Conservation (phyloP, 192 early-diverging fungal species). For the Coemansia sp. region DNA sequence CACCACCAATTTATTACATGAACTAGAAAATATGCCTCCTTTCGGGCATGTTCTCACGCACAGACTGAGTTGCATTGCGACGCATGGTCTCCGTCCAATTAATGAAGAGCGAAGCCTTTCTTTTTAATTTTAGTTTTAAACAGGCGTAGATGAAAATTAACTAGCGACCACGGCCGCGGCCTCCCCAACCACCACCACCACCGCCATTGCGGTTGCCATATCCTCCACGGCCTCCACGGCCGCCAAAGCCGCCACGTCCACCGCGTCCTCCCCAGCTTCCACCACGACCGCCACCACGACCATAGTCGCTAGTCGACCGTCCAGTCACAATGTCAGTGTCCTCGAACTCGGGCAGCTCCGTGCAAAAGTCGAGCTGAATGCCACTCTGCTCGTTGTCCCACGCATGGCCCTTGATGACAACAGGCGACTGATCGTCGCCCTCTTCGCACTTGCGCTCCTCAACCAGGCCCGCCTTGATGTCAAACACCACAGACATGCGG, state of each 20-base stretch:
- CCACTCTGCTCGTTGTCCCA: slow-evolving; percentile 64
- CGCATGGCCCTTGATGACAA: slow-evolving; percentile 63
- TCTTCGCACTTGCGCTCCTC: slow-evolving; percentile 56
- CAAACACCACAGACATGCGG: slow-evolving; percentile 77
- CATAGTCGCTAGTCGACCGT: slow-evolving; percentile 36
- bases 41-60: not conserved
- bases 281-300: slow-evolving; percentile 54
- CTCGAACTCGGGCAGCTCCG: slow-evolving; percentile 77
- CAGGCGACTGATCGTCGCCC: slow-evolving; percentile 13
- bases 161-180: slow-evolving; percentile 12
- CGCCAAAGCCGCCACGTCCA: slow-evolving; percentile 29
- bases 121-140: too few relatives aligned
- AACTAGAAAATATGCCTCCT: too few relatives aligned
- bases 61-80: not conserved
- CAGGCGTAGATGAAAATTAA: not conserved
- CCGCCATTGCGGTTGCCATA: slow-evolving; percentile 48
- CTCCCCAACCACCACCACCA: slow-evolving; percentile 26
- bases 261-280: slow-evolving; percentile 27
- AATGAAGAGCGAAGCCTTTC: too few relatives aligned
- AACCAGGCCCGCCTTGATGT: slow-evolving; percentile 70
- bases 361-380: slow-evolving; percentile 67
- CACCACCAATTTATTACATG: too few relatives aligned
- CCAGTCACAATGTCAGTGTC: slow-evolving; percentile 37
- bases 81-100: not conserved
- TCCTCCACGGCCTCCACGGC: slow-evolving; percentile 43